Evolutionary conservation across 257 asterid genomes (phyloP).

Genomic region (Thymus mandschuricus): DNA sequence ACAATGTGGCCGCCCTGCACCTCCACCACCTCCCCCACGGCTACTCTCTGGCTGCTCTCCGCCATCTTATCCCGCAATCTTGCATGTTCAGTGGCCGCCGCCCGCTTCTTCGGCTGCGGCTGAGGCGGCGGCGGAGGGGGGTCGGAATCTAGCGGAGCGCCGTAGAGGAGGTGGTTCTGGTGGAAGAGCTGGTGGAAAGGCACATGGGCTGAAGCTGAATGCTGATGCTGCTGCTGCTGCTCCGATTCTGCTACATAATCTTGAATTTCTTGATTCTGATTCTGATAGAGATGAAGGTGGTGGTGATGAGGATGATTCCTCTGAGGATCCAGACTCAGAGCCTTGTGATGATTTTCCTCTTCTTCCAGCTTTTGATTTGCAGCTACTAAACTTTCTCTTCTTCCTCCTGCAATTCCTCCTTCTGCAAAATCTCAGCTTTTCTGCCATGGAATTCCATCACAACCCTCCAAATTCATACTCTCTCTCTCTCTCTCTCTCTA

Average conservation of each 20-base stretch:
- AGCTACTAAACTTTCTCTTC: constrained; percentile 9
- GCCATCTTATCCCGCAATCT: constrained; percentile 62
- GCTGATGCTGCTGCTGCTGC: not conserved
- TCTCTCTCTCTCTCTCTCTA: not conserved
- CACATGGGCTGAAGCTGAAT: constrained; percentile 2
- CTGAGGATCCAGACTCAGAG: constrained; percentile 95
- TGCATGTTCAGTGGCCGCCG: constrained; percentile 67
- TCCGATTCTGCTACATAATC: constrained; percentile 22
- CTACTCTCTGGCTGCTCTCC: constrained; percentile 40
- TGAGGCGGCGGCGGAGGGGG: constrained; percentile 27
- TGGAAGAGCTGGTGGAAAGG: constrained; percentile 37
- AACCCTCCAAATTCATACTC: constrained; percentile 15
- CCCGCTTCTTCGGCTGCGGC: constrained; percentile 57
- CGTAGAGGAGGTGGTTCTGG: constrained; percentile 41
- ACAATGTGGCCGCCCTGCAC: constrained; percentile 99
- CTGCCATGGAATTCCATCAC: constrained; percentile 67
- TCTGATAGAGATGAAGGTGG: constrained; percentile 36
- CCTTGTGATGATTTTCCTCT: constrained; percentile 47
- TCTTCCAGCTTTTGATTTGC: constrained; percentile 72
- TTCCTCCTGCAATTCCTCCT: not conserved
- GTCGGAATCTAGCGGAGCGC: constrained; percentile 28
- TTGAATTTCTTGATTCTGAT: constrained; percentile 33
- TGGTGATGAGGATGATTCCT: constrained; percentile 49
- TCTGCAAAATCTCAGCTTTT: constrained; percentile 30
- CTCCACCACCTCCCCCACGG: constrained; percentile 85